These are phyloP conservation scores for Leishmania amazonensis DNA, from an alignment of 208 protist species.

Conservation along the genomic window DNA sequence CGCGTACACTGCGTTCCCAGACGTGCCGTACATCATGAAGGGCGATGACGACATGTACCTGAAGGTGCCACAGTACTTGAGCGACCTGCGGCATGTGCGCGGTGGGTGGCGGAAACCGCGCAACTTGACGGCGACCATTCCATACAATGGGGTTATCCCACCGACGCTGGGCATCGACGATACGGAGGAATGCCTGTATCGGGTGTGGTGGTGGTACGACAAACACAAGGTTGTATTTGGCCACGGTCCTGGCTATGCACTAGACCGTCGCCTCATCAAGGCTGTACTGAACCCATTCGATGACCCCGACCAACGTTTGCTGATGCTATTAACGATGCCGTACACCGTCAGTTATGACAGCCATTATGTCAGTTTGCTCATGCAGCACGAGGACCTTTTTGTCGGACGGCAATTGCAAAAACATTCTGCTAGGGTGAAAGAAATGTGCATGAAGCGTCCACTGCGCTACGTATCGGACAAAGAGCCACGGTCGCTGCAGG, in stretches of 20 bases:
- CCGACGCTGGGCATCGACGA: not conserved
- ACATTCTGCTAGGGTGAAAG: not conserved
- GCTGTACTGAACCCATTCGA: not conserved
- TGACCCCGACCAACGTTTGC: not conserved
- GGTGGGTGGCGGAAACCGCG: too few relatives aligned
- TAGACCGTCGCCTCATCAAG: not conserved
- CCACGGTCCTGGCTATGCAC: not conserved
- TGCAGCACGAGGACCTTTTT: not conserved
- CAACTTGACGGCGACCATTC: not conserved
- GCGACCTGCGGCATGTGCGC: too few relatives aligned
- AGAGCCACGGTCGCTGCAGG: not conserved
- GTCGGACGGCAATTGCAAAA: not conserved
- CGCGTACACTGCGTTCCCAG: not conserved
- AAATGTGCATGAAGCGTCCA: not conserved
- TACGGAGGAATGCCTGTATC: not conserved
- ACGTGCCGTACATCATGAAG: slow-evolving; percentile 41
- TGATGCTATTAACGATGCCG: not conserved
- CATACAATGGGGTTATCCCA: not conserved
- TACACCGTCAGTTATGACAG: not conserved
- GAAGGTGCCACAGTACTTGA: slow-evolving; percentile 52
- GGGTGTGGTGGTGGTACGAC: not conserved
- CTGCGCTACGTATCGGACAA: not conserved
- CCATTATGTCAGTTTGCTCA: not conserved
- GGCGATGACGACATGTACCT: slow-evolving; percentile 55
- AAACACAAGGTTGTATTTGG: not conserved